phyloP scores from a whole-genome alignment of 345 rosid genomes.

The Geranium rotundifolium region DNA sequence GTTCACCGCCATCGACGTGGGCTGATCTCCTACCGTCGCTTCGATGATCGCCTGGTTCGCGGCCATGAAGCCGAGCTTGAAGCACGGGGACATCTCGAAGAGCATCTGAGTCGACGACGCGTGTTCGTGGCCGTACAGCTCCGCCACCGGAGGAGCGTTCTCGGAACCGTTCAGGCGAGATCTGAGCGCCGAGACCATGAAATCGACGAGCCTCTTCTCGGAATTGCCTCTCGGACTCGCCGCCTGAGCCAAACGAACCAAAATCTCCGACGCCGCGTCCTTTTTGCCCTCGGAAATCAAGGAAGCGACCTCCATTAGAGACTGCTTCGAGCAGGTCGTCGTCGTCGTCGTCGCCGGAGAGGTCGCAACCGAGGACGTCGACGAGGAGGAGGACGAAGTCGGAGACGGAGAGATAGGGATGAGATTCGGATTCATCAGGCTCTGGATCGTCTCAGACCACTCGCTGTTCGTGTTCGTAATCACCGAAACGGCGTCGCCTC shows the following conservation, averaged over 20 bases:
- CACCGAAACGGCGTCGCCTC: constrained; percentile 59
- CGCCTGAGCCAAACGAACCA: constrained; percentile 39
- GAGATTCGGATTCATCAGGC: constrained; percentile 33
- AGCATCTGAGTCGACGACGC: constrained; percentile 43
- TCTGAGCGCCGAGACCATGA: constrained; percentile 49
- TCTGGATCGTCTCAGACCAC: constrained; percentile 68
- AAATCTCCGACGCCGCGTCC: constrained; percentile 52
- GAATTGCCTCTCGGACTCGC: constrained; percentile 45
- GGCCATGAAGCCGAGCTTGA: constrained; percentile 75
- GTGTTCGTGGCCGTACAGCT: constrained; percentile 56
- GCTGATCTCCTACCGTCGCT: constrained; percentile 31
- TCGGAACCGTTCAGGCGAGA: constrained; percentile 40
- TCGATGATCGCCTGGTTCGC: constrained; percentile 80
- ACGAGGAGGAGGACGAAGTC: constrained; percentile 55
- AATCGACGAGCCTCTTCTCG: constrained; percentile 60
- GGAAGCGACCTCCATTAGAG: constrained; percentile 69
- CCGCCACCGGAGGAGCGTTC: constrained; percentile 38
- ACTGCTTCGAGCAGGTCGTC: too few relatives aligned
- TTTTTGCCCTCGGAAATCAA: constrained; percentile 61
- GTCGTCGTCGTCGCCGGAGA: constrained; percentile 36
- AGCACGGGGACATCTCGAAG: constrained; percentile 68
- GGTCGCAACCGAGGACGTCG: constrained; percentile 1
- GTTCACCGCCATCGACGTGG: constrained; percentile 4
- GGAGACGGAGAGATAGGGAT: constrained; percentile 43
- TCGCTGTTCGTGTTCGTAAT: constrained; percentile 64